phyloP scores from a whole-genome alignment of 2,329 filamentous ascomycete species.

The Sclerotiophoma versabilis region DNA sequence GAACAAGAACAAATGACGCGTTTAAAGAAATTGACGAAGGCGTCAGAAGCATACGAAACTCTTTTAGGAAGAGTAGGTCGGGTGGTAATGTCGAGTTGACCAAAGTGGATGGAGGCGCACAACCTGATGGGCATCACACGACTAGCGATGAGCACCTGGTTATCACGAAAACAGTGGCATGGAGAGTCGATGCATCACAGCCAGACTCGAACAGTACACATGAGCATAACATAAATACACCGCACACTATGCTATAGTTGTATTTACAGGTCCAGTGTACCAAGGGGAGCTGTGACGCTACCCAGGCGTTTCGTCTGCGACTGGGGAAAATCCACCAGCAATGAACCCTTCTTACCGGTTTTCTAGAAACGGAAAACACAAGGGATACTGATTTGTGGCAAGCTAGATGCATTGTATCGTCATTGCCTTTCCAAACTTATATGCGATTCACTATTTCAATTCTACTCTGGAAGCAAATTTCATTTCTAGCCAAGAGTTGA shows the following conservation, averaged over 20 bases:
- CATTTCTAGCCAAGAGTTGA: constrained; percentile 3
- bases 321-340: too few species aligned
- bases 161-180: constrained; percentile 18
- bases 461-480: too few species aligned
- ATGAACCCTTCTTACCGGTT: too few species aligned
- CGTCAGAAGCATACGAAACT: neutral
- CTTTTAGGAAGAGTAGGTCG: neutral
- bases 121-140: neutral
- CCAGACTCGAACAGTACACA: constrained; percentile 9
- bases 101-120: neutral
- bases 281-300: too few species aligned
- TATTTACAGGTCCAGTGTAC: too few species aligned
- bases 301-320: too few species aligned
- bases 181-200: constrained; percentile 6
- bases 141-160: neutral
- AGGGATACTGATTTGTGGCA: too few species aligned
- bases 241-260: constrained; percentile 2
- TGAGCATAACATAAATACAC: constrained; percentile 1
- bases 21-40: neutral
- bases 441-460: too few species aligned
- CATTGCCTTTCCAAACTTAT: too few species aligned
- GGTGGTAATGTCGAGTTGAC: neutral
- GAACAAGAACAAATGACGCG: neutral
- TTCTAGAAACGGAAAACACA: too few species aligned
- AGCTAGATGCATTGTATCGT: too few species aligned